Evolutionary conservation across 768 basidiomycete species (phyloP), one percentile per base, ranked within the genome.

Genomic region (Leccinum longicurvipes): DNA sequence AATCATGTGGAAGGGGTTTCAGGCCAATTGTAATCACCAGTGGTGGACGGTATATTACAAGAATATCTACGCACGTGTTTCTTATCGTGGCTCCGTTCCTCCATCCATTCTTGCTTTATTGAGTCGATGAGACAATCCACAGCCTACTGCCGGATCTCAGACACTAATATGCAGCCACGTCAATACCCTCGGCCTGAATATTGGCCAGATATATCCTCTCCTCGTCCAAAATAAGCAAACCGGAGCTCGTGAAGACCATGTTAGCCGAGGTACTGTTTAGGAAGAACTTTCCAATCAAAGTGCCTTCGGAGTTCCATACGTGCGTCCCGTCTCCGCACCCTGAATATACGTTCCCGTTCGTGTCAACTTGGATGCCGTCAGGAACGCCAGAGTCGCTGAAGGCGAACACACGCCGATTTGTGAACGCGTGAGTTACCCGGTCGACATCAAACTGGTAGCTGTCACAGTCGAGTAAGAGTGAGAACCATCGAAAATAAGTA

Each of bases 371-470:
- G 5, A 89, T 68, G 11, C 87, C 88, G 58, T 89, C 88, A 5
- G 86, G 82, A 25, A 84, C 70, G 2, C 87, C 87, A 19, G 85
- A 76, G 56, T 89, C 88, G 14, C 73, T 65, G 58, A 82, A 88
- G 0, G 87, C 86, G 60, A 90, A 86, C 17, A 88, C 76, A 6
- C 86, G 80, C 23, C 85, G 79, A 63, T 87, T 83, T 45, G 51
- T 65, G 64, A 89, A 85, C 4, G 75, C 67, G 36, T 82, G 77
- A 0, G 80, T 81, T 31, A 60, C 71, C 14, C 77, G 69, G 61
- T 86, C 81, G 23, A 91, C 82, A 61, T 90, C 86, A 60, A 79
- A 90, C 7, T 79, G 81, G 60, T 89, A 89, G 42, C 86, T 89
- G 24, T 56, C 17, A 9, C 14, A 50, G 44, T 32, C 34, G n/a